These are phyloP conservation scores for Ganoderma leucocontextum DNA, from an alignment of 1,284 basidiomycete genomes.

Conservation along the genomic window DNA sequence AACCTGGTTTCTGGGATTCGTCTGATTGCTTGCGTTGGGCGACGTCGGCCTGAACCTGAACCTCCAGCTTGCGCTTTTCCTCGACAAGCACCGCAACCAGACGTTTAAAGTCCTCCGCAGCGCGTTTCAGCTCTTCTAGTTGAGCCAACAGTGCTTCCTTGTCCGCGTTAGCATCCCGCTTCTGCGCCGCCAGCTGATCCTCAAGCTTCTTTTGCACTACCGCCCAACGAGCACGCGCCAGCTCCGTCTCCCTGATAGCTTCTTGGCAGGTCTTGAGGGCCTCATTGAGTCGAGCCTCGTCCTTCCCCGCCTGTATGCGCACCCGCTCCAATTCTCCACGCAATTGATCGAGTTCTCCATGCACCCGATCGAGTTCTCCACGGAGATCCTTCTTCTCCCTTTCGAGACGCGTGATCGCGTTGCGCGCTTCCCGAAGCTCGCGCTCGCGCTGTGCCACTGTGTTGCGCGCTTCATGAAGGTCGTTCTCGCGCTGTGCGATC, in stretches of 20 bases:
- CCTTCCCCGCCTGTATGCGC: constrained; percentile 3
- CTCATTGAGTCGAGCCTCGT: background rate
- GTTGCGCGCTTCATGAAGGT: too few relatives aligned
- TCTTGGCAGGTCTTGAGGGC: background rate
- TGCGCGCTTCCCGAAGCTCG: constrained; percentile 13
- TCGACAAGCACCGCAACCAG: constrained; percentile 16
- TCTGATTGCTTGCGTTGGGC: background rate
- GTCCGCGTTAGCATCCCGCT: constrained; percentile 5
- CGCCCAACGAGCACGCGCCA: constrained; percentile 8
- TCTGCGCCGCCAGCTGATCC: constrained; percentile 14
- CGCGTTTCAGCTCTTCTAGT: constrained; percentile 16
- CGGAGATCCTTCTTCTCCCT: constrained; percentile 11
- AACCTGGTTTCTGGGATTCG: background rate
- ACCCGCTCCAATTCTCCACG: constrained; percentile 1
- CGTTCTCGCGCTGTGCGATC: background rate
- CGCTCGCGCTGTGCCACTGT: background rate
- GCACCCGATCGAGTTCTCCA: background rate
- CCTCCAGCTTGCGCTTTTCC: constrained; percentile 16
- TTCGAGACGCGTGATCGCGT: constrained; percentile 1
- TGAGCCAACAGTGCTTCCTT: constrained; percentile 14
- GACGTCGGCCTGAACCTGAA: constrained; percentile 8
- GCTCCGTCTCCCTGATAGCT: constrained; percentile 10
- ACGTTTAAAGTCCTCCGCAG: constrained; percentile 9
- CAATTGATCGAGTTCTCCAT: background rate
- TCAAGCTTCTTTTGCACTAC: constrained; percentile 6